phyloP scores from a whole-genome alignment of 345 rosid genomes.

The Eucalyptus globulus region DNA sequence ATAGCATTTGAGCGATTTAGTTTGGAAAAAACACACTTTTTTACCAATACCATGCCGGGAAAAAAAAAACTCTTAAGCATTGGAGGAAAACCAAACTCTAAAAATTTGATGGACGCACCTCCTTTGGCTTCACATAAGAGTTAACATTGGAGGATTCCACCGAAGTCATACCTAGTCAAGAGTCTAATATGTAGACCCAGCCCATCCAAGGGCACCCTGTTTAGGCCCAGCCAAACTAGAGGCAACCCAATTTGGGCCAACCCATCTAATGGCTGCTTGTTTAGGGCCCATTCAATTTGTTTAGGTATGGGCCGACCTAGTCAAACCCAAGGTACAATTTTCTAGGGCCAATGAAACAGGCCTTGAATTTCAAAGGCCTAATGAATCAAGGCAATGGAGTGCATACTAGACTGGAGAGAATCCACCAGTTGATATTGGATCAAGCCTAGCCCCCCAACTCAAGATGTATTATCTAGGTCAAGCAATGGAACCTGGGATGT shows the following conservation, averaged over 20 bases:
- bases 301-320: background rate
- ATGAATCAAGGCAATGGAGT: background rate
- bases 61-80: background rate
- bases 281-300: background rate
- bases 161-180: background rate
- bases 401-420: background rate
- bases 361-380: no score
- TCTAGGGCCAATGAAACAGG: no score
- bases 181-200: background rate
- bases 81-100: background rate
- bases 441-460: background rate
- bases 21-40: background rate
- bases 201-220: background rate
- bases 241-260: background rate
- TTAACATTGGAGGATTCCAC: background rate
- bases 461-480: no score
- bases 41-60: background rate
- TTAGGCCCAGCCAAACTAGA: background rate
- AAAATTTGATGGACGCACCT: background rate
- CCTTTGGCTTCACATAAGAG: no score
- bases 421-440: background rate
- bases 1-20: background rate
- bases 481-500: background rate
- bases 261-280: background rate
- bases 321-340: background rate